These are phyloP conservation scores for Elongisporangium anandrum DNA, from an alignment of 352 stramenopile genomes.

Conservation along the genomic window DNA sequence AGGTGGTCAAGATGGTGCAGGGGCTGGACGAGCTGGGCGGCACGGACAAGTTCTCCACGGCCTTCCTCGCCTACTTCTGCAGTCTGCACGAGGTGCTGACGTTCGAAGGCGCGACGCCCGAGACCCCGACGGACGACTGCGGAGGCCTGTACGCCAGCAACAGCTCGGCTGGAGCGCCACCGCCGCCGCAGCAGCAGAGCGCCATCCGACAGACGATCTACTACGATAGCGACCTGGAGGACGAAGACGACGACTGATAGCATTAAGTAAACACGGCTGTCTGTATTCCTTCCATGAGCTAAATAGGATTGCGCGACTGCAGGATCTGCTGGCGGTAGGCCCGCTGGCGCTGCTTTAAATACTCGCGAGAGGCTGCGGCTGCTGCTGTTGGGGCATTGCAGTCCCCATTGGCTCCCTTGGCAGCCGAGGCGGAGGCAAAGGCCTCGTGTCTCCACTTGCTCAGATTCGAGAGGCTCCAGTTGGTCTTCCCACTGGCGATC, in stretches of 20 bases:
- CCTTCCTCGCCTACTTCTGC: constrained; percentile 91
- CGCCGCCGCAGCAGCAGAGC: constrained; percentile 53
- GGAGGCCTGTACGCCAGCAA: constrained; percentile 44
- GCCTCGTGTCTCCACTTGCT: constrained; percentile 64
- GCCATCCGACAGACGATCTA: constrained; percentile 82
- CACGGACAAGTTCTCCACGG: constrained; percentile 90
- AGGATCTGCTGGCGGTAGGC: constrained; percentile 68
- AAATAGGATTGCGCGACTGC: neutral
- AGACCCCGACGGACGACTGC: constrained; percentile 59
- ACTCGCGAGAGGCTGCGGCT: constrained; percentile 27
- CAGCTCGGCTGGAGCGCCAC: constrained; percentile 23
- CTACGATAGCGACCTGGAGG: constrained; percentile 81
- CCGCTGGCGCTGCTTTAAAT: constrained; percentile 63
- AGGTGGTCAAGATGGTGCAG: constrained; percentile 94
- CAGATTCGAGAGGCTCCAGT: constrained; percentile 58
- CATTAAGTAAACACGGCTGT: neutral
- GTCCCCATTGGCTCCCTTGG: neutral
- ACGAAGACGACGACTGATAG: constrained; percentile 60
- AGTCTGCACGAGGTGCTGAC: constrained; percentile 93
- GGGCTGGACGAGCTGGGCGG: constrained; percentile 95
- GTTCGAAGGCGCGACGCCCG: constrained; percentile 89
- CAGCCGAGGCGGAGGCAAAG: constrained; percentile 8
- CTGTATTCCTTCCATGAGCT: neutral
- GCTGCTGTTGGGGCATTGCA: constrained; percentile 2
- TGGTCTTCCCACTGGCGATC: constrained; percentile 37